Conservation (phyloP, 1,284 basidiomycete genomes). For the Cutaneotrichosporon spelunceum region DNA sequence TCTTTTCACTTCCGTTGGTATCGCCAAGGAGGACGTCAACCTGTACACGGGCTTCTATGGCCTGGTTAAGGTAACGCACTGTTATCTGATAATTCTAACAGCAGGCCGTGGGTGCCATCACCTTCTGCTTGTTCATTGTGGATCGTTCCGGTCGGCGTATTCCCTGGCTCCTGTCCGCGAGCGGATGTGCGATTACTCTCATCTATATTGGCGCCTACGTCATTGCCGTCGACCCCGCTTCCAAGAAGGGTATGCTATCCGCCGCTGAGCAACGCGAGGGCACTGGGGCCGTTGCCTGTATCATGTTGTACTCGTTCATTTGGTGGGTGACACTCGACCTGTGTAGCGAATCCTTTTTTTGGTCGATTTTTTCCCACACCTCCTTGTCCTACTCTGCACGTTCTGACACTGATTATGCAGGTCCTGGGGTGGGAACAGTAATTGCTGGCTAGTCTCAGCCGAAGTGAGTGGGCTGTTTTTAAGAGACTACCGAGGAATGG, state of each 20-base stretch:
- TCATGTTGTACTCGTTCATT: constrained; percentile 34
- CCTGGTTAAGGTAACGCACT: constrained; percentile 40
- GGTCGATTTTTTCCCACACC: neutral
- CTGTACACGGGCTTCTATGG: constrained; percentile 52
- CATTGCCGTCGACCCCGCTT: constrained; percentile 26
- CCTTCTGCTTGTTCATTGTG: constrained; percentile 37
- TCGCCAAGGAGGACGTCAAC: constrained; percentile 32
- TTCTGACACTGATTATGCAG: neutral
- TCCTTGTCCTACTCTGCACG: neutral
- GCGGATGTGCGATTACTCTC: constrained; percentile 26
- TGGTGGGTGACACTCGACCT: neutral
- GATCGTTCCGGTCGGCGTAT: constrained; percentile 37
- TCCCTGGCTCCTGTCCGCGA: constrained; percentile 34
- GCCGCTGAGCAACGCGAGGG: constrained; percentile 25
- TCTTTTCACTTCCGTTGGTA: constrained; percentile 38
- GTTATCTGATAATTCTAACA: neutral
- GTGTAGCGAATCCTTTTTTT: neutral
- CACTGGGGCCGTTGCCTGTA: constrained; percentile 29
- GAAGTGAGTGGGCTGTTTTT: no score
- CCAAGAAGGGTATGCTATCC: constrained; percentile 15
- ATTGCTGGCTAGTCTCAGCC: constrained; percentile 34
- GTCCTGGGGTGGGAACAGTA: constrained; percentile 31
- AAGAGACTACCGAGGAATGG: no score
- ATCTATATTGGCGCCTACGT: constrained; percentile 34
- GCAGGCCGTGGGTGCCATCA: constrained; percentile 25